phyloP scores from a whole-genome alignment of 169 alveolate genomes.

The Blepharisma undulans region DNA sequence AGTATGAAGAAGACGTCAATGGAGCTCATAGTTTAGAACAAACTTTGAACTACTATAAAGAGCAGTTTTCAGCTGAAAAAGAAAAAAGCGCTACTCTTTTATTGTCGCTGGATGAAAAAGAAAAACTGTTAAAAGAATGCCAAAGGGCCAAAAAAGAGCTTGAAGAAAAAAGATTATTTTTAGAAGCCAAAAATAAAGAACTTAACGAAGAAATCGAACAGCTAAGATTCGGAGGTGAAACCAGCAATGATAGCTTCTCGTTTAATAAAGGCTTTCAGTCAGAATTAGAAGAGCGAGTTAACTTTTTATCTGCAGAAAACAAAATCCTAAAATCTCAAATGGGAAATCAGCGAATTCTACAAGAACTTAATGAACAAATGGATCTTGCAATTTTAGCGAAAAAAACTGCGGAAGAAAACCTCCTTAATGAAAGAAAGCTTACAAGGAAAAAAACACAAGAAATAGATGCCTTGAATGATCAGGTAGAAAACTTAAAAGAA shows the following conservation, averaged over 20 bases:
- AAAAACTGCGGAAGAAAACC: slow-evolving; percentile 24
- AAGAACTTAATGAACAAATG: not conserved
- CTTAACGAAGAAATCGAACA: slow-evolving; percentile 5
- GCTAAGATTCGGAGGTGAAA: not conserved
- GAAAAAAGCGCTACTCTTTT: not conserved
- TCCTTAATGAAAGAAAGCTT: not conserved
- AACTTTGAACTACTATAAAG: slow-evolving; percentile 17
- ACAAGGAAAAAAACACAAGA: not conserved
- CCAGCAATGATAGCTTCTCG: slow-evolving; percentile 1
- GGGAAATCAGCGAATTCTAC: not conserved
- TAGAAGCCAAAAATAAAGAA: slow-evolving; percentile 18
- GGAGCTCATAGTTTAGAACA: not conserved
- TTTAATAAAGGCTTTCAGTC: not conserved
- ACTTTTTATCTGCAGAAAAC: not conserved
- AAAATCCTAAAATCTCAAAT: not conserved
- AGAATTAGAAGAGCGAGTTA: slow-evolving; percentile 8
- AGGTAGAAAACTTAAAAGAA: not conserved
- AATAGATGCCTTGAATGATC: not conserved
- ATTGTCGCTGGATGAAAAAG: slow-evolving; percentile 14
- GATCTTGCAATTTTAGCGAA: not conserved
- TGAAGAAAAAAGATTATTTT: not conserved
- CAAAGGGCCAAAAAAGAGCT: slow-evolving; percentile 30
- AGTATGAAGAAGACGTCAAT: not conserved
- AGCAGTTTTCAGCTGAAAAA: slow-evolving; percentile 33
- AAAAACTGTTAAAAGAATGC: not conserved